phyloP scores from a whole-genome alignment of 768 basidiomycete genomes.

The Russula brevipes region DNA sequence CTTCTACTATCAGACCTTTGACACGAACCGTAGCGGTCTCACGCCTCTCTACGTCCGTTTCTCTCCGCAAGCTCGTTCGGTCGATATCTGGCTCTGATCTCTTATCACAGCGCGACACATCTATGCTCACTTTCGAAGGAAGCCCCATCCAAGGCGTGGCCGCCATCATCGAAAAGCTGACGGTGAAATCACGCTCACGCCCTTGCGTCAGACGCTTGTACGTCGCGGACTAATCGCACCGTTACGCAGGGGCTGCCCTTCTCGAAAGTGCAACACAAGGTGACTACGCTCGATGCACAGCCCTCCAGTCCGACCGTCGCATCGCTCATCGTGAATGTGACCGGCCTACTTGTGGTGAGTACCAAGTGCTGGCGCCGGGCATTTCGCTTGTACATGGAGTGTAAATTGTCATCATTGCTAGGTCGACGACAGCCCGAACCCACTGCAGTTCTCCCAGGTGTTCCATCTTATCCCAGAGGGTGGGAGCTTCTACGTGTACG shows the following conservation, averaged over 20 bases:
- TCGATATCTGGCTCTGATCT: not conserved
- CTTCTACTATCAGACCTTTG: constrained; percentile 83
- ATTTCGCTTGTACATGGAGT: not conserved
- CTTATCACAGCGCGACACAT: constrained; percentile 58
- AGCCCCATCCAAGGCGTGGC: constrained; percentile 47
- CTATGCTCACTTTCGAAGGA: constrained; percentile 86
- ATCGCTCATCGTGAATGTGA: constrained; percentile 76
- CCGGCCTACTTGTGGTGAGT: constrained; percentile 74
- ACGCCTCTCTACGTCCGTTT: constrained; percentile 69
- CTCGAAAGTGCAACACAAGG: constrained; percentile 69
- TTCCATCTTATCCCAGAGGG: constrained; percentile 87
- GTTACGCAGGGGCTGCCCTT: constrained; percentile 61
- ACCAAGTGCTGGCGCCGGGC: not conserved
- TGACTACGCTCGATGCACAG: constrained; percentile 83
- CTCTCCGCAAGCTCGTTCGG: not conserved
- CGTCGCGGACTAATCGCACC: not conserved
- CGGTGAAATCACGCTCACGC: constrained; percentile 38
- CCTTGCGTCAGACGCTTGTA: not conserved
- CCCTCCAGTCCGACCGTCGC: constrained; percentile 59
- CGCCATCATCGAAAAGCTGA: constrained; percentile 67
- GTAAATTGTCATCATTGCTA: constrained; percentile 29
- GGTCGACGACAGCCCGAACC: constrained; percentile 77
- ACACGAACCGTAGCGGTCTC: constrained; percentile 53
- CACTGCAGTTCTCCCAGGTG: constrained; percentile 86
- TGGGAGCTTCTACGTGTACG: constrained; percentile 79